Base-by-base conservation (phyloP, 805 yeast genomes). In the Hemisphaericaspora nanyangensis region DNA sequence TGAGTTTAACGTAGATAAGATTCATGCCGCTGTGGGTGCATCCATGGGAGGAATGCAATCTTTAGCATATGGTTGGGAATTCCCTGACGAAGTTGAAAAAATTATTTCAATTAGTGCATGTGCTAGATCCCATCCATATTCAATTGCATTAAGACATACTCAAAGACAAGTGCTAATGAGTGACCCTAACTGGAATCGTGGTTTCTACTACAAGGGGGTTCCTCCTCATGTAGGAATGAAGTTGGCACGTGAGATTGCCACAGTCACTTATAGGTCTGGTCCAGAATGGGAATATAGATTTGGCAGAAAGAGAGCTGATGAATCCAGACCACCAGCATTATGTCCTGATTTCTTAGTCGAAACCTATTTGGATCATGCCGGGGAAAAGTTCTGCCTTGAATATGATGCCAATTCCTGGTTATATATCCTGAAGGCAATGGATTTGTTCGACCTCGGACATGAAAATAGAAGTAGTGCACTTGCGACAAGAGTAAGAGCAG, bases 11-110 rank as follows among this genome's bases (percentile, higher is more conserved):
- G 82, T 84, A 22, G 34, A 51, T 1, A 82, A 77, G 55, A 62
- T 90, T 18, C 77, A 79, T 58, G 95, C 95, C 2, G 76, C 87
- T 1, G 79, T 90, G 6, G 97, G 97, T 5, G 82, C 95, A 2
- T 86, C 95, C 0, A 86, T 90, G 95, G 97, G 97, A n/a, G 97
- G 96, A n/a, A 88, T 90, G 96, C 96, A 89, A 64, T 81, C 91
- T 7, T 70, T 90, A 39, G 95, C 96, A 0, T 86, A 80, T 59
- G 95, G 88, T 1, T 74, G 79, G 56, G 95, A 85, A 54, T 90
- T 85, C 52, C 85, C 95, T 1, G 81, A 82, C 34, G 76, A 72
- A 40, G 96, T 89, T 3, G 75, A 73, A 5, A 80, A 82, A 38
- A 72, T 90, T 2, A 77, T 88, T 1, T 76, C 86, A n/a, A 85